Evolutionary conservation across 192 early-diverging fungal genomes (phyloP), one percentile per base, ranked within the genome.

Genomic region (Rhizoclosmatium globosum): DNA sequence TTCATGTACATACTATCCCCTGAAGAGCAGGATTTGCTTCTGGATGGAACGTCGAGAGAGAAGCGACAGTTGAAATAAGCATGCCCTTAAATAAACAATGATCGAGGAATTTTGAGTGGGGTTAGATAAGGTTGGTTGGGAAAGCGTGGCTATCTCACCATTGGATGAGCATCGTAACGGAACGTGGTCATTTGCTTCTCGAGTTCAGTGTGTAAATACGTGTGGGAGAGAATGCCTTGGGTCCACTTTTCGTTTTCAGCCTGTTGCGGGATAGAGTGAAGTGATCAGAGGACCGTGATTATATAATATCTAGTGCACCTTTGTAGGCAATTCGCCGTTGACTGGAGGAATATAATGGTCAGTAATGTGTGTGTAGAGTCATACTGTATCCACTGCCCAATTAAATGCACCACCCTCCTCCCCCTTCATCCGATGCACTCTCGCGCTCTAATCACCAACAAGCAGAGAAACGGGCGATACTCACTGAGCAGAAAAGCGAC

Each of bases 91-190:
- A 60, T n/a, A 56, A 56, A n/a, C 53, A 56, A 56, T 31, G 31
- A 31, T 31, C 31, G 31, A 31, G 31, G 31, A 31, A 31, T 31
- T 31, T 31, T 31, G 31, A 56, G 19, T n/a, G 53, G 53, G 53
- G 53, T 56, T n/a, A 56, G 53, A 56, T 56, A 15, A 15, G 9
- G 19, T n/a, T 9, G 53, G 53, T 56, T 64, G n/a, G 17, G n/a
- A 31, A 64, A 13, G 9, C 62, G 9, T 31, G 62, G 9, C 6
- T 68, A 53, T 56, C 60, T 62, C 38, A 83, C 84, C 85, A 89
- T 90, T 17, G 90, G 90, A 71, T 92, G 91, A 15, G 91, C 89
- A 76, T 92, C 91, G 72, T 92, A 89, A 31, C 91, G 85, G 68
- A 92, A 92, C 3, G 87, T 82, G 38, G 71, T 68, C 82, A 89